These are phyloP conservation scores for Acephala macrosclerotiorum DNA, from an alignment of 2,329 filamentous ascomycete genomes.

Conservation along the genomic window DNA sequence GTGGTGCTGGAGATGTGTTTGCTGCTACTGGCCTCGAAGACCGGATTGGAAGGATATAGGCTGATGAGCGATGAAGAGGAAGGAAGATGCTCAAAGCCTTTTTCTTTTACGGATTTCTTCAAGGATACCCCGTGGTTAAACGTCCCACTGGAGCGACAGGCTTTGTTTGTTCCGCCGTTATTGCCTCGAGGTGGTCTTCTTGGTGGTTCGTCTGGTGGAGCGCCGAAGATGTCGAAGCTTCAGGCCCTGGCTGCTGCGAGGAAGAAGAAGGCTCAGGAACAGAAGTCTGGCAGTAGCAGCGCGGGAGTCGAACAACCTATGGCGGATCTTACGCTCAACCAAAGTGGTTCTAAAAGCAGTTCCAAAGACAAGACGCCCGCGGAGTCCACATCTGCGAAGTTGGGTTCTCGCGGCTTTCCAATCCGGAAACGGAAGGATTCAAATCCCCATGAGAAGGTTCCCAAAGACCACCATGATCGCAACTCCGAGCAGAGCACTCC, in stretches of 20 bases:
- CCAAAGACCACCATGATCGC: slow-evolving; percentile 21
- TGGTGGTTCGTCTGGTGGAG: slow-evolving; percentile 72
- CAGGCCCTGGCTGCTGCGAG: slow-evolving; percentile 87
- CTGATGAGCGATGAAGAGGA: slow-evolving; percentile 16
- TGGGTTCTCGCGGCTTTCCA: slow-evolving; percentile 37
- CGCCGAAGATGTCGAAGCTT: slow-evolving; percentile 85
- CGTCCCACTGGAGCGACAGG: slow-evolving; percentile 69
- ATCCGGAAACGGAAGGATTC: slow-evolving; percentile 44
- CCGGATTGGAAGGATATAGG: not conserved
- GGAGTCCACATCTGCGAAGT: slow-evolving; percentile 19
- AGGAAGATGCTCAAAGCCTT: slow-evolving; percentile 38
- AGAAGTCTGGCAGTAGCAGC: slow-evolving; percentile 43
- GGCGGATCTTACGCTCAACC: slow-evolving; percentile 31
- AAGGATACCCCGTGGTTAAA: slow-evolving; percentile 85
- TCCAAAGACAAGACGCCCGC: not conserved
- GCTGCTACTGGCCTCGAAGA: slow-evolving; percentile 22
- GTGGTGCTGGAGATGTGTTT: slow-evolving; percentile 39
- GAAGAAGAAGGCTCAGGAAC: slow-evolving; percentile 81
- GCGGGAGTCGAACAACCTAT: slow-evolving; percentile 39
- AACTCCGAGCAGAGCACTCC: slow-evolving; percentile 17
- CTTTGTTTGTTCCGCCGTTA: slow-evolving; percentile 68
- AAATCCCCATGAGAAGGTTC: slow-evolving; percentile 41
- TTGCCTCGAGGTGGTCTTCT: slow-evolving; percentile 72
- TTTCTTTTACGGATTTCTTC: slow-evolving; percentile 71
- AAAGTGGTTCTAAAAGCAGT: slow-evolving; percentile 12